Percentiles rank a stretch among this genome's conserved stretches.
Evolutionary conservation across 192 early-diverging fungal species (phyloP).

Genomic region (Lobosporangium transversale): DNA sequence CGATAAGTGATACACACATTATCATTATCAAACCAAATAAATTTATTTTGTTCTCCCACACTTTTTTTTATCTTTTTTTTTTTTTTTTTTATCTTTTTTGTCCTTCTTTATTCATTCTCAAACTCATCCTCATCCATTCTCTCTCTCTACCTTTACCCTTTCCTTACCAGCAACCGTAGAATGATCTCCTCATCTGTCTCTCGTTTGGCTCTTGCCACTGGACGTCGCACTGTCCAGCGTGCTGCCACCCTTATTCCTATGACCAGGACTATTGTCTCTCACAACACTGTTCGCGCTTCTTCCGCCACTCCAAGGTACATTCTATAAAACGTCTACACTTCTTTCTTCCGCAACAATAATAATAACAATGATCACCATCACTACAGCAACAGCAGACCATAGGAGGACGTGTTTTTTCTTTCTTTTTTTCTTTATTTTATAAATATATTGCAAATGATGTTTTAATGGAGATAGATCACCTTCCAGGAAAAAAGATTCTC

Average conservation of each 20-base stretch:
- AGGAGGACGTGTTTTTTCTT: no score
- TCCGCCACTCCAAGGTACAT: conserved; percentile 52
- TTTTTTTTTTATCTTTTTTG: conserved; percentile 6
- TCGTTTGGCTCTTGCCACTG: conserved; percentile 35
- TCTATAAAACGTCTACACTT: no score
- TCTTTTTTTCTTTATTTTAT: no score
- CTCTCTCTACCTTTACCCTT: neutral
- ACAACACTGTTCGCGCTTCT: conserved; percentile 53
- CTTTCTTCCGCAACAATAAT: neutral
- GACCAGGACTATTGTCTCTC: conserved; percentile 36
- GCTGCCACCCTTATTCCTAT: conserved; percentile 42
- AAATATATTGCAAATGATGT: no score
- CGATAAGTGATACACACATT: neutral
- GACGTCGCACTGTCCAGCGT: conserved; percentile 45
- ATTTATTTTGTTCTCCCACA: conserved; percentile 39
- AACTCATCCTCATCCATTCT: conserved; percentile 3
- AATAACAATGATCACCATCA: neutral
- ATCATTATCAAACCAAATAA: conserved; percentile 26
- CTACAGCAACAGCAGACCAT: neutral
- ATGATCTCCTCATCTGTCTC: conserved; percentile 51
- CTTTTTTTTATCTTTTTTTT: conserved; percentile 1
- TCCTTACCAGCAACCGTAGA: neutral
- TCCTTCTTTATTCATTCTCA: neutral
- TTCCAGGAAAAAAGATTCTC: no score
- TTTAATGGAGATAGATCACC: no score